phyloP scores from a whole-genome alignment of 257 asterid species.

The Forsythia suspensa region DNA sequence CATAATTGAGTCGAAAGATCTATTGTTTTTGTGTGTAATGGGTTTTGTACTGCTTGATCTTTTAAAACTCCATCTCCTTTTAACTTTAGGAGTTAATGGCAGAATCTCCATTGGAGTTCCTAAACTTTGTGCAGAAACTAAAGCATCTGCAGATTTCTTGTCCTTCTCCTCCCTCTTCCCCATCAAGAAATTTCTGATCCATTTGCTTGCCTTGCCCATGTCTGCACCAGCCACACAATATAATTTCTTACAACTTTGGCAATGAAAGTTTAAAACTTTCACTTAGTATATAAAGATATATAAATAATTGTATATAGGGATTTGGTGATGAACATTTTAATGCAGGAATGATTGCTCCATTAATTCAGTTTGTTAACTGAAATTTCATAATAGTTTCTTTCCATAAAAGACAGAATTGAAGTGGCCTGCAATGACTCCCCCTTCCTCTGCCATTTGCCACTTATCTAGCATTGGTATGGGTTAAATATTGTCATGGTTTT shows the following conservation, averaged over 20 bases:
- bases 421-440: conserved; percentile 53
- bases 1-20: conserved; percentile 48
- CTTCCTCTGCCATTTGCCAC: conserved; percentile 67
- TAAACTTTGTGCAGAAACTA: conserved; percentile 21
- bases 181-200: conserved; percentile 65
- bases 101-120: conserved; percentile 17
- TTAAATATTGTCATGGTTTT: neutral
- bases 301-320: neutral
- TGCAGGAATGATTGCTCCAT: too few relatives aligned
- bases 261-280: neutral
- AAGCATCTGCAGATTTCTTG: conserved; percentile 33
- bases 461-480: neutral
- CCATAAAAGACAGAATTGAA: neutral
- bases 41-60: conserved; percentile 35
- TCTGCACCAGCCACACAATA: conserved; percentile 8
- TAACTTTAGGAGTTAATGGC: conserved; percentile 37
- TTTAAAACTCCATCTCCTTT: conserved; percentile 76
- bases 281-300: neutral
- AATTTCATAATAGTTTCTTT: neutral
- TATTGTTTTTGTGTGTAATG: conserved; percentile 25
- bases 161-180: conserved; percentile 56
- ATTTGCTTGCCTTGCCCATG: conserved; percentile 74
- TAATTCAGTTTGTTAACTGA: neutral
- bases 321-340: neutral
- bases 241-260: neutral